Evolutionary conservation across 495 filamentous ascomycete genomes (phyloP).

Genomic region (Penicillium cosmopolitanum): DNA sequence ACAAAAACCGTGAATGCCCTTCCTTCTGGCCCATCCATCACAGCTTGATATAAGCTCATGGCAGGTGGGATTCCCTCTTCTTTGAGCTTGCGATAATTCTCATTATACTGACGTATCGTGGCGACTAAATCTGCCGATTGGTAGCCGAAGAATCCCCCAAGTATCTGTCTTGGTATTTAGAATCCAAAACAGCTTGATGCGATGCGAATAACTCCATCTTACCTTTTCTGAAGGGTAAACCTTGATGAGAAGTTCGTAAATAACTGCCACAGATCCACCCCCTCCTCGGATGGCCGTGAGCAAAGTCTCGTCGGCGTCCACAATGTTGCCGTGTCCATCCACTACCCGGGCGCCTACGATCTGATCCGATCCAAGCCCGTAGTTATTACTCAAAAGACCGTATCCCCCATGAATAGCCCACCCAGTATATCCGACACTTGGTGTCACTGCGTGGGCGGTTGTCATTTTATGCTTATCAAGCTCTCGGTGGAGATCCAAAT

Average conservation of each 20-base stretch:
- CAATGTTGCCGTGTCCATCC: constrained; percentile 33
- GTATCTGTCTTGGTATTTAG: constrained; percentile 7
- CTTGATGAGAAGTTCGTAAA: constrained; percentile 42
- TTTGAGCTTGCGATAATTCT: constrained; percentile 11
- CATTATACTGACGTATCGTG: constrained; percentile 13
- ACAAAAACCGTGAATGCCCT: constrained; percentile 10
- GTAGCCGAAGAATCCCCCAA: constrained; percentile 16
- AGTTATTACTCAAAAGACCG: constrained; percentile 33
- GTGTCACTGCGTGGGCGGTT: constrained; percentile 14
- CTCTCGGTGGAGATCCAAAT: constrained; percentile 13
- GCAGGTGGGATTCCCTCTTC: constrained; percentile 12
- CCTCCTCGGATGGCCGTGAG: constrained; percentile 41
- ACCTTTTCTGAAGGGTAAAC: constrained; percentile 33
- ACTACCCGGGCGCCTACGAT: constrained; percentile 43
- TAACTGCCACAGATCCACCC: constrained; percentile 41
- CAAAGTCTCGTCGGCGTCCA: constrained; percentile 35
- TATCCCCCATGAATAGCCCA: constrained; percentile 47
- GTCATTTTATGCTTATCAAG: constrained; percentile 13
- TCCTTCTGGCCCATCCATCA: constrained; percentile 11
- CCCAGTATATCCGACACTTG: constrained; percentile 37
- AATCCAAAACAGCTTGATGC: neutral
- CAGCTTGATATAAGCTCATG: constrained; percentile 14
- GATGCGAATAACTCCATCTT: neutral
- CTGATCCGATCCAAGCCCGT: constrained; percentile 44
- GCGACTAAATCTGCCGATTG: constrained; percentile 12